A percentile compares a stretch with the other conserved stretches of the same genome.
Evolutionary conservation across 768 basidiomycete species (phyloP).

Genomic region (Flagelloscypha sp.): DNA sequence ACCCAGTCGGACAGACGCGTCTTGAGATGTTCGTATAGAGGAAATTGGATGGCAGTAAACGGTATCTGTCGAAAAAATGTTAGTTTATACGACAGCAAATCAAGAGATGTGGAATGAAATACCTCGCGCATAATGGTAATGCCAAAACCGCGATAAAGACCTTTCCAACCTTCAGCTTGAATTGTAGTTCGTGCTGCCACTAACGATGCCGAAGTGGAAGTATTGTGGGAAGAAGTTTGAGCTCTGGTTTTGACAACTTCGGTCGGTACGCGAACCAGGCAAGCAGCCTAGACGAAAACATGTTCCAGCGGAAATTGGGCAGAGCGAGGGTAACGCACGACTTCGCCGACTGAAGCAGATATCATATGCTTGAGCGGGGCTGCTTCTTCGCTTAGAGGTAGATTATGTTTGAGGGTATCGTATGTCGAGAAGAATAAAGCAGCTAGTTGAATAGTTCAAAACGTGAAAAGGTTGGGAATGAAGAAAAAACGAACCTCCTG

Average conservation of each 20-base stretch:
- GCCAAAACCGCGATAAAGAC: conserved; percentile 85
- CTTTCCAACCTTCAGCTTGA: conserved; percentile 54
- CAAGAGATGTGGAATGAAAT: conserved; percentile 10
- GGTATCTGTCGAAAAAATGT: conserved; percentile 57
- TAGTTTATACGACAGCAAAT: conserved; percentile 6
- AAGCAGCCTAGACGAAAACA: conserved; percentile 58
- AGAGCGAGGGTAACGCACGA: conserved; percentile 28
- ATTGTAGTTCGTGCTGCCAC: conserved; percentile 50
- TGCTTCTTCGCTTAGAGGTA: conserved; percentile 51
- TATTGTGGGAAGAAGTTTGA: conserved; percentile 75
- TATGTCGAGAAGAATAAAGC: conserved; percentile 94
- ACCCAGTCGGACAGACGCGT: conserved; percentile 46
- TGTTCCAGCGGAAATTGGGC: no score
- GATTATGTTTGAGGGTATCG: conserved; percentile 72
- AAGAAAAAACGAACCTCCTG: conserved; percentile 61
- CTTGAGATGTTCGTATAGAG: conserved; percentile 88
- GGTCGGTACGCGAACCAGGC: conserved; percentile 88
- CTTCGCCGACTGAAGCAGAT: conserved; percentile 25
- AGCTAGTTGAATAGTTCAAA: conserved; percentile 30
- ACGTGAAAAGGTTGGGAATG: neutral
- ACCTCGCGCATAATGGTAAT: conserved; percentile 71
- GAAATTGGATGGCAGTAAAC: conserved; percentile 94
- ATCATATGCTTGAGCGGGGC: conserved; percentile 45
- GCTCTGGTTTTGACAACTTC: conserved; percentile 93
- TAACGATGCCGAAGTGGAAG: conserved; percentile 36